These are phyloP conservation scores for Leccinellum albellum DNA, from an alignment of 768 basidiomycete genomes.

Conservation along the genomic window DNA sequence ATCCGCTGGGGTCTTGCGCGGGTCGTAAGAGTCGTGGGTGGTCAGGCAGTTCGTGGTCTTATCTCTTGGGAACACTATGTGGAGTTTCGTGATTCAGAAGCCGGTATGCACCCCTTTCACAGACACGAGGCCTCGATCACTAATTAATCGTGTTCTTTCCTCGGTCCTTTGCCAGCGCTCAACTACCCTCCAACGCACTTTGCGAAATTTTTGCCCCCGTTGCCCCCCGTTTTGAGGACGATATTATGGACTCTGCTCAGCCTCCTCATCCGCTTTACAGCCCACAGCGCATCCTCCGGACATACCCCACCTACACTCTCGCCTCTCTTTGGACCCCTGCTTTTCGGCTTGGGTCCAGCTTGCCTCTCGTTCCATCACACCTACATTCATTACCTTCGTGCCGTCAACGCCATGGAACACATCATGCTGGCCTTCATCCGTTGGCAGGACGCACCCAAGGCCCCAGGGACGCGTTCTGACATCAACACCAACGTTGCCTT, in stretches of 20 bases:
- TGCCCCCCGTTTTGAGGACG: conserved; percentile 52
- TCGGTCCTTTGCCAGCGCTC: conserved; percentile 36
- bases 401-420: conserved; percentile 88
- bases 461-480: conserved; percentile 24
- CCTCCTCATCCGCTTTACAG: conserved; percentile 78
- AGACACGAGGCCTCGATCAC: conserved; percentile 18
- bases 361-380: conserved; percentile 51
- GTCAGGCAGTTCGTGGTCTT: conserved; percentile 76
- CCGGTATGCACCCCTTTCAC: conserved; percentile 50
- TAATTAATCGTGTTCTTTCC: conserved; percentile 17
- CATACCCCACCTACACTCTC: conserved; percentile 90
- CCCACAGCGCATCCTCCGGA: conserved; percentile 80
- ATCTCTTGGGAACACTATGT: conserved; percentile 82
- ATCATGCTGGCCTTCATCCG: conserved; percentile 88
- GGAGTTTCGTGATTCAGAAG: conserved; percentile 79
- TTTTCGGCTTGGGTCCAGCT: conserved; percentile 74
- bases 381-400: conserved; percentile 71
- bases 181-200: conserved; percentile 74
- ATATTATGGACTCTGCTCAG: conserved; percentile 69
- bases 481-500: conserved; percentile 35
- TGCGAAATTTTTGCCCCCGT: conserved; percentile 55
- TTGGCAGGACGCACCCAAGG: conserved; percentile 61
- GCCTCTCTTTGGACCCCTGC: conserved; percentile 80
- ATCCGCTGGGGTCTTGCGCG: conserved; percentile 90
- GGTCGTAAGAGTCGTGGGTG: conserved; percentile 65